A percentile compares a stretch with the other conserved stretches of the same genome.
These are phyloP conservation scores for Gastrolobium villosum DNA, from an alignment of 306 rosid species.

Conservation along the genomic window DNA sequence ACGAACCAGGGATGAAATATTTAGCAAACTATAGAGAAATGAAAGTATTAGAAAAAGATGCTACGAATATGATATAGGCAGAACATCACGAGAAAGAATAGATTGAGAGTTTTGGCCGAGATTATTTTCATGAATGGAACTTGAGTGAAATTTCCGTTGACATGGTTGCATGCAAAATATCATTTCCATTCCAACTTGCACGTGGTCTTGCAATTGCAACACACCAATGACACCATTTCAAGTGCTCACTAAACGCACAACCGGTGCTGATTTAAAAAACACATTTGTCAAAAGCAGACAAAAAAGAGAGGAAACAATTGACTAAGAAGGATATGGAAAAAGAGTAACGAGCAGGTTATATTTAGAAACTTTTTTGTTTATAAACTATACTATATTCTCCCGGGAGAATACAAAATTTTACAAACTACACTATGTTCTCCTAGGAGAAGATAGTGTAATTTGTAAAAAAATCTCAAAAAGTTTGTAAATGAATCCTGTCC, in stretches of 20 bases:
- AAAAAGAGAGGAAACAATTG: background rate
- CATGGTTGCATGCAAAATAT: background rate
- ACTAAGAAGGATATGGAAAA: background rate
- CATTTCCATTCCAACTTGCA: background rate
- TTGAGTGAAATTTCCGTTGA: background rate
- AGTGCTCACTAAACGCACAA: background rate
- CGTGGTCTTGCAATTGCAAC: constrained; percentile 19
- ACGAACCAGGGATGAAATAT: background rate
- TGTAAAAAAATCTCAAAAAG: no score
- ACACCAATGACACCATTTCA: constrained; percentile 9
- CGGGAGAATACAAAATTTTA: no score
- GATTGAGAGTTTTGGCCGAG: background rate
- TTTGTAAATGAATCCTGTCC: no score
- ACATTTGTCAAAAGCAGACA: background rate
- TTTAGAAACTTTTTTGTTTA: no score
- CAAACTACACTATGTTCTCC: no score
- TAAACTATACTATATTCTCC: no score
- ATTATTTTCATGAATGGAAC: background rate
- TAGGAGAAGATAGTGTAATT: no score
- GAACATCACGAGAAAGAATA: background rate
- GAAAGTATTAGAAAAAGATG: background rate
- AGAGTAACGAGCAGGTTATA: no score
- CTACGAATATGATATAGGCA: background rate
- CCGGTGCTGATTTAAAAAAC: background rate
- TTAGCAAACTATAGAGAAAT: background rate